Evolutionary conservation across 768 basidiomycete genomes (phyloP), one percentile per base, ranked within the genome.

Genomic region (Naganishia antarctica): DNA sequence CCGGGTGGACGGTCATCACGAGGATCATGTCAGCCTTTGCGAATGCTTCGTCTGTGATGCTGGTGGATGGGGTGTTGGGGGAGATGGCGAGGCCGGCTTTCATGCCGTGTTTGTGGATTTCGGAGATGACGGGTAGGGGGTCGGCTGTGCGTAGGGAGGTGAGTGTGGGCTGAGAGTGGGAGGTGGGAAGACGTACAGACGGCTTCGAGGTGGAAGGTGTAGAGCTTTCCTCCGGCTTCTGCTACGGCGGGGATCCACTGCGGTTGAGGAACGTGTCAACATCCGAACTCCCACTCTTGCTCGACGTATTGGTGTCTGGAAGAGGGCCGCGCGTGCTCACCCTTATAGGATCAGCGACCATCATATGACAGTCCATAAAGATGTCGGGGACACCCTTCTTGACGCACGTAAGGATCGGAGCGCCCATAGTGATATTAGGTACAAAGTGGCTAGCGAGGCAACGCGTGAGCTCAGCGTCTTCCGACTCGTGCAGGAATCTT

Each of bases 301-400:
- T 29, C n/a, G n/a, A n/a, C n/a, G n/a, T n/a, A n/a, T n/a, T n/a
- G n/a, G n/a, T n/a, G n/a, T n/a, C n/a, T n/a, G n/a, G n/a, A n/a
- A n/a, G n/a, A n/a, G n/a, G n/a, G n/a, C n/a, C n/a, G n/a, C n/a
- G n/a, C 41, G 8, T 6, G 70, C 72, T 51, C 69, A 90, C 93
- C 82, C 87, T 87, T 73, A 88, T 90, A 11, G 96, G 96, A 51
- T 97, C 81, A 0, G 91, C 78, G 21, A 99, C 96, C 96, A 99
- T 99, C 96, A 98, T 98, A 79, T 99, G 96, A 78, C 93, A 97
- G 79, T 99, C 96, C 94, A 99, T 98, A 81, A 92, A 98, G 70
- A 97, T 96, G 60, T 85, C 90, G 1, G 94, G 93, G 23, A 97
- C 84, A 37, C 86, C 84, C 77, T 91, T 91, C 60, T 83, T 81